A percentile compares a stretch with the other conserved stretches of the same genome.
Conservation (phyloP, 441 rosid species). For the Populus hybrid region DNA sequence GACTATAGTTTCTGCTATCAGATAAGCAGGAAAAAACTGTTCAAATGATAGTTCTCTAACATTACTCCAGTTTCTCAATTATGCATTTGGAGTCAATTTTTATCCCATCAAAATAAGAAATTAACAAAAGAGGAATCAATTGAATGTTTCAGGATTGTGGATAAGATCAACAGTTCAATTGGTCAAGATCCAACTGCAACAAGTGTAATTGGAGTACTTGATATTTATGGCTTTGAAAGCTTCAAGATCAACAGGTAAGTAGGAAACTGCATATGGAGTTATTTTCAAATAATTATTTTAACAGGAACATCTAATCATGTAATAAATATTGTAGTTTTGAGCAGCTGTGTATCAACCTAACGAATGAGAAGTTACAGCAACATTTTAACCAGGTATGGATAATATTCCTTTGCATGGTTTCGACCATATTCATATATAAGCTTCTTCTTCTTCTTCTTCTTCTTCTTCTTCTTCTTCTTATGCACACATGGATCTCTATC, state of each 20-base stretch:
- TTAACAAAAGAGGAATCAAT: constrained; percentile 31
- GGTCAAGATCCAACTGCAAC: constrained; percentile 83
- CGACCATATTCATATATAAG: neutral
- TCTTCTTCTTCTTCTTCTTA: neutral
- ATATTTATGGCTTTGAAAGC: constrained; percentile 94
- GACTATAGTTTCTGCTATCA: neutral
- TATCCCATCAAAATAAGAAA: constrained; percentile 8
- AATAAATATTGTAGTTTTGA: constrained; percentile 56
- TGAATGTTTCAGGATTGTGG: constrained; percentile 75
- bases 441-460: too few species aligned
- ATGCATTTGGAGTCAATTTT: constrained; percentile 1
- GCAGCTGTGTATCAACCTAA: constrained; percentile 90
- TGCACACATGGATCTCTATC: constrained; percentile 12
- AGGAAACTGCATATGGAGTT: neutral
- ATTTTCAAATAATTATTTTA: neutral
- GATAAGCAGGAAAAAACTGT: neutral
- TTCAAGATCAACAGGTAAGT: constrained; percentile 91
- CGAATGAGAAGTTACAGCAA: constrained; percentile 93
- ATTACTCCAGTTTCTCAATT: constrained; percentile 6
- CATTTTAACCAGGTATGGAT: constrained; percentile 79
- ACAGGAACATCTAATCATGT: constrained; percentile 16
- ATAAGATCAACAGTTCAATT: constrained; percentile 75
- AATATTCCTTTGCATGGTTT: neutral
- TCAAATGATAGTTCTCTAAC: neutral
- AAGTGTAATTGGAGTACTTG: constrained; percentile 83